Percentiles rank a stretch among this genome's conserved stretches.
These are phyloP conservation scores for Galerina marginata DNA, from an alignment of 768 basidiomycete genomes.

Conservation along the genomic window DNA sequence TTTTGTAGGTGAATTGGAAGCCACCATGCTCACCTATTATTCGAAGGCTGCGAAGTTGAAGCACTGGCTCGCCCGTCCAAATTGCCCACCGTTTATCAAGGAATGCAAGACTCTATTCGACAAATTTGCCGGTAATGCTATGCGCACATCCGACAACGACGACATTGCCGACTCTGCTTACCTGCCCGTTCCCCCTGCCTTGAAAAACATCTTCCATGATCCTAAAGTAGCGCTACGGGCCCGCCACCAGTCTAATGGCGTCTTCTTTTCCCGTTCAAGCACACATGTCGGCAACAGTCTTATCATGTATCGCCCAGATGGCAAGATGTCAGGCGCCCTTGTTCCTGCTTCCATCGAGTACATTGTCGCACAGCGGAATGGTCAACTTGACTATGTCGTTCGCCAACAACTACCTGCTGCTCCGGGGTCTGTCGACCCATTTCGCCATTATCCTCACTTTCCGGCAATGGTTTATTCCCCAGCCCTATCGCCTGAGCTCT, in stretches of 20 bases:
- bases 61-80: too few relatives aligned
- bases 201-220: neutral
- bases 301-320: constrained; percentile 23
- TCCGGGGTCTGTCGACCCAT: constrained; percentile 20
- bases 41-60: too few relatives aligned
- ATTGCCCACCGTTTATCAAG: too few relatives aligned
- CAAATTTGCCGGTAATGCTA: too few relatives aligned
- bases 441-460: constrained; percentile 23
- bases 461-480: constrained; percentile 25
- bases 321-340: neutral
- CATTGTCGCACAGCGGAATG: constrained; percentile 13
- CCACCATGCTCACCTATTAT: too few relatives aligned
- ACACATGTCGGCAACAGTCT: constrained; percentile 32
- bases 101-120: too few relatives aligned
- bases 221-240: constrained; percentile 17
- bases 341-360: constrained; percentile 27
- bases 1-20: too few relatives aligned
- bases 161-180: neutral
- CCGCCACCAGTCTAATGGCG: constrained; percentile 10
- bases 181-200: neutral
- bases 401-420: constrained; percentile 14
- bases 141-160: too few relatives aligned
- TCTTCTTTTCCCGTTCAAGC: constrained; percentile 19
- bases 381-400: constrained; percentile 13
- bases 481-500: constrained; percentile 12